Base-by-base conservation (phyloP, 306 rosid species). In the Abrus precatorius region DNA sequence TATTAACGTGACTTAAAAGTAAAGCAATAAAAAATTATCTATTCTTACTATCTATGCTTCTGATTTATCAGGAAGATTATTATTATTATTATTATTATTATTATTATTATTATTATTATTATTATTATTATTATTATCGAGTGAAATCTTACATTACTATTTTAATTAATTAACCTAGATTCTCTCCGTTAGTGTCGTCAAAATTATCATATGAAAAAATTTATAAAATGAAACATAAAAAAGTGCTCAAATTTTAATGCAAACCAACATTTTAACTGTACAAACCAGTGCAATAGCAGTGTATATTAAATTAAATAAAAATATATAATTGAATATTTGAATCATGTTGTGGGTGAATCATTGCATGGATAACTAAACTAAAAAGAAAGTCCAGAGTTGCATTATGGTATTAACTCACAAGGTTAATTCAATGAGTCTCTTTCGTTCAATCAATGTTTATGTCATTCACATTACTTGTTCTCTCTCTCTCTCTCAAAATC, bases 391-490 rank as follows among this genome's bases (percentile, higher is more conserved):
- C 52, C 38, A 40, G 41, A 2, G 5, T 65, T 14, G 41, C 5
- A 9, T 65, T 14, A 41, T 64, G 48, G 6, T 41, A 14, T n/a
- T 40, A 3, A 14, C 43, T 47, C 52, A 47, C 12, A 47, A 12
- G 52, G 52, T 47, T 71, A 54, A 76, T 30, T 56, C 43, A 36
- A 69, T n/a, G 29, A 69, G 50, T 6, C 32, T 50, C 53, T 44
- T 55, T 38, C 73, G 52, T 74, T 83, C 73, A 59, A 45, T 69
- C 78, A 44, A 59, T 30, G 12, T 44, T 52, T n/a, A 60, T 65
- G 60, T 43, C 33, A 64, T 41, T 50, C 54, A 40, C 67, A 29
- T 59, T 36, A 61, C 34, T 34, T 77, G 40, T 64, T 59, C 33
- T 5, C 33, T 59, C 40, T 66, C 36, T 74, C 59, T 47, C 33